Evolutionary conservation across 78 protist species (phyloP).

Genomic region (Dictyostelium discoideum): dicty_2.7 NC_007088.5:492001-492500

Average conservation of each 20-base stretch:
- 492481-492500: not conserved
- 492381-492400: conserved; percentile 7
- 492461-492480: too few species aligned
- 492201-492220: conserved; percentile 60
- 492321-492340: conserved; percentile 43
- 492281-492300: not conserved
- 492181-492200: conserved; percentile 29
- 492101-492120: not conserved
- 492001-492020: conserved; percentile 62
- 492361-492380: not conserved
- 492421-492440: conserved; percentile 1
- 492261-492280: conserved; percentile 15
- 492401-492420: not conserved
- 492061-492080: conserved; percentile 40
- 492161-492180: conserved; percentile 70
- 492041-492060: conserved; percentile 37
- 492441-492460: not conserved
- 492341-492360: conserved; percentile 43
- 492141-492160: conserved; percentile 63
- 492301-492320: conserved; percentile 36
- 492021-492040: conserved; percentile 46
- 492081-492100: conserved; percentile 76
- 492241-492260: conserved; percentile 49
- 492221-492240: conserved; percentile 26
- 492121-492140: conserved; percentile 37